Conservation (phyloP, 225 moss, liverwort and hornwort genomes). For the Climacium dendroides region DNA sequence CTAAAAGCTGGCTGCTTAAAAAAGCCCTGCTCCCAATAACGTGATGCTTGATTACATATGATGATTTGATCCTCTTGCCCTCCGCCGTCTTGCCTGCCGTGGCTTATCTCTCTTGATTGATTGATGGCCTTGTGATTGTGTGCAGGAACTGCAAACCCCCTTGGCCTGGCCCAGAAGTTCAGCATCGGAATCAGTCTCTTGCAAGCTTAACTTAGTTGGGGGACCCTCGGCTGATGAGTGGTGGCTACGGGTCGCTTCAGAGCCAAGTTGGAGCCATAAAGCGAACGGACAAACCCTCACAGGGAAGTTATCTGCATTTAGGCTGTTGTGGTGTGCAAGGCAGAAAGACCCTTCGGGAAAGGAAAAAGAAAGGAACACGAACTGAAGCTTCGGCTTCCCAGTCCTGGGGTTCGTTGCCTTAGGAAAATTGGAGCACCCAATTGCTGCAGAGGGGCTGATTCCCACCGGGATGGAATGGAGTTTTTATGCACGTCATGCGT, state of each 20-base stretch:
- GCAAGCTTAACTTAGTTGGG: not conserved
- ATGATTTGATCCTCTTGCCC: not conserved
- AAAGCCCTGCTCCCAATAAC: too few species aligned
- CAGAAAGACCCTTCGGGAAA: not conserved
- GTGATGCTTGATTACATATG: not conserved
- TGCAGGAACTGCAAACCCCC: not conserved
- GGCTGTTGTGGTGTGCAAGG: not conserved
- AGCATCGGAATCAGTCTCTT: not conserved
- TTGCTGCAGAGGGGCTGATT: not conserved
- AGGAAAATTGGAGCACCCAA: not conserved
- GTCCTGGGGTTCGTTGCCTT: fast-evolving
- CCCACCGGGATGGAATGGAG: not conserved
- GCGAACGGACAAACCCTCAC: not conserved
- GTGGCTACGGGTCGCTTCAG: not conserved
- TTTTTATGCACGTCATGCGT: not conserved
- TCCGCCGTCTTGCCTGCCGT: not conserved
- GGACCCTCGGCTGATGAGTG: too few species aligned
- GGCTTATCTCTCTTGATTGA: not conserved
- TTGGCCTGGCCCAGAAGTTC: not conserved
- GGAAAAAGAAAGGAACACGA: not conserved
- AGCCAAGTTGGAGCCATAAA: not conserved
- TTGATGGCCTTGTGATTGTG: not conserved
- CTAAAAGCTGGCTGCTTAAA: not conserved
- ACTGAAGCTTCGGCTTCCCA: too few species aligned
- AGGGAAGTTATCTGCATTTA: not conserved